These are phyloP conservation scores for Microbotryum saponariae DNA, from an alignment of 1,284 basidiomycete species.

Conservation along the genomic window DNA sequence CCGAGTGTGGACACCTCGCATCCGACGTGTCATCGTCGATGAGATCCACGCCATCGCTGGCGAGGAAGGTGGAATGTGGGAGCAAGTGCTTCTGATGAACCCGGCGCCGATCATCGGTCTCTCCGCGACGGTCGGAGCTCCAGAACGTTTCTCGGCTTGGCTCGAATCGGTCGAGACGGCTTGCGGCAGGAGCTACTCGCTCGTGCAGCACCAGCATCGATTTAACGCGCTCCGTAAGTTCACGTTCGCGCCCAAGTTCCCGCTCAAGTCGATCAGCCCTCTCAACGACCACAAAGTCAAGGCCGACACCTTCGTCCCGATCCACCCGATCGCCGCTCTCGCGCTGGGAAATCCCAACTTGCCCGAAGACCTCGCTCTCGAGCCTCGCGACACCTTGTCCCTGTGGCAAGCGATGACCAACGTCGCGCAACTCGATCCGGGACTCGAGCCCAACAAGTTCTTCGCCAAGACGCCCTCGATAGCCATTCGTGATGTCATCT, in stretches of 20 bases:
- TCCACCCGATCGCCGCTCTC: constrained; percentile 56
- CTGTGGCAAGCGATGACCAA: constrained; percentile 48
- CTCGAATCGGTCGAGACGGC: constrained; percentile 54
- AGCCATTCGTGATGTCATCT: constrained; percentile 53
- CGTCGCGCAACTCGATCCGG: constrained; percentile 37
- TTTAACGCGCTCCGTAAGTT: constrained; percentile 65
- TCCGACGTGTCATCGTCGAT: constrained; percentile 61
- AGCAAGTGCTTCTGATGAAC: constrained; percentile 39
- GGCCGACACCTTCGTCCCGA: constrained; percentile 41
- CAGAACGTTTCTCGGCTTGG: constrained; percentile 59
- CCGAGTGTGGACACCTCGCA: constrained; percentile 53
- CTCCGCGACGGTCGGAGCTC: constrained; percentile 60
- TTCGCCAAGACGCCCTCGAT: constrained; percentile 43
- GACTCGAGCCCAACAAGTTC: constrained; percentile 48
- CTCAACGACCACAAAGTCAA: constrained; percentile 27
- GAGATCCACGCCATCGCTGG: constrained; percentile 66
- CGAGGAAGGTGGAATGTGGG: constrained; percentile 60
- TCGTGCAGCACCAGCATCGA: constrained; percentile 57
- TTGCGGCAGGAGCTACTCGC: constrained; percentile 53
- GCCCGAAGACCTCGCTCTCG: constrained; percentile 56
- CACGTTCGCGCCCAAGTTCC: constrained; percentile 45
- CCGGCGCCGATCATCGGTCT: constrained; percentile 56
- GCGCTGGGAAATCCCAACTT: constrained; percentile 49
- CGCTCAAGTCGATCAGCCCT: constrained; percentile 25
- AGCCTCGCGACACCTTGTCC: constrained; percentile 52